Base-by-base conservation (phyloP, 768 basidiomycete species). In the Dioszegia crocea region DNA sequence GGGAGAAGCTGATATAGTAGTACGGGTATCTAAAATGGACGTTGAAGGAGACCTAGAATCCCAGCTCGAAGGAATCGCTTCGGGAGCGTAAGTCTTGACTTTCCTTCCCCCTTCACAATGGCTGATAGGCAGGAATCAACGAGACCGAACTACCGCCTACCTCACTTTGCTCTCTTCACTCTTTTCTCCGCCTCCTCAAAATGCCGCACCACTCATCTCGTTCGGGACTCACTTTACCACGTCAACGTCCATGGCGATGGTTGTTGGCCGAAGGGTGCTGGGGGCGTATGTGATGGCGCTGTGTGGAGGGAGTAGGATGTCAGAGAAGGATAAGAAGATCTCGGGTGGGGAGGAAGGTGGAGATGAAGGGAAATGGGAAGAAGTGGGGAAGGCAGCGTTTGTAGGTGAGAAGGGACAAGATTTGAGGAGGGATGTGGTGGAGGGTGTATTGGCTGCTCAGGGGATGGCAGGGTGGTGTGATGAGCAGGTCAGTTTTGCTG, bases 191-290 rank as follows among this genome's bases (percentile, higher is more conserved):
- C 6, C 16, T 8, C 63, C 71, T 1, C 39, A 66, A 19, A 24
- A 58, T 40, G 23, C 65, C 11, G n/a, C 51, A 16, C 56, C 44
- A 14, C 62, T 93, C 23, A 87, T 86, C 63, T 72, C 81, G 5
- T 82, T 93, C 62, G 84, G 92, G 43, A 52, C 54, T 59, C 85
- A 90, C 68, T 83, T 86, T 65, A 87, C 89, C 61, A 85, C 90
- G 60, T 88, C 88, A 73, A 86, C 89, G 9, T 60, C 62, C 60
- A 84, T 86, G 49, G 88, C 89, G 45, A 84, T 91, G 65, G 91
- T 97, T 52, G 87, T 93, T 30, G 90, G 88, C 24, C 83, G 93
- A 66, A 88, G 91, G 67, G 86, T 93, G 27, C 80, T 97, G 19
- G 85, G 88, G 16, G 89, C 92, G 70, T 85, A 92, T 46, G 88